These are phyloP conservation scores for Arthrobotrys conoides DNA, from an alignment of 2,329 filamentous ascomycete species.

Conservation along the genomic window DNA sequence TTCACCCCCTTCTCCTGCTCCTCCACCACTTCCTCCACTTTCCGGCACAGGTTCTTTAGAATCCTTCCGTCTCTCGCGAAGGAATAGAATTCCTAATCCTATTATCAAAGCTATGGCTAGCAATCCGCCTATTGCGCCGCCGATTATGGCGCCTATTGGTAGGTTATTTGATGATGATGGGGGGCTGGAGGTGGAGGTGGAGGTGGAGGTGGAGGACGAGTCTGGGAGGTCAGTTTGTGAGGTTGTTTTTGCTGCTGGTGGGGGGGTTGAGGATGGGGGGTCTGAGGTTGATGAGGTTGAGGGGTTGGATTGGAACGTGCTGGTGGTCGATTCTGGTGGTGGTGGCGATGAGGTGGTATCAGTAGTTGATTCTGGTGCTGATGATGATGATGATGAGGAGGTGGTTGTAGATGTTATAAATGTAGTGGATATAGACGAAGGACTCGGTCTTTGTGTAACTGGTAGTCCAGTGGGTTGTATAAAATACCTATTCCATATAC, in stretches of 20 bases:
- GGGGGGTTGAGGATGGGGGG: too few relatives aligned
- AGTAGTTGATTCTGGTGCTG: too few relatives aligned
- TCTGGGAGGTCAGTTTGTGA: background rate
- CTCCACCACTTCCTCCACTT: too few relatives aligned
- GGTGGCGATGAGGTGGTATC: too few relatives aligned
- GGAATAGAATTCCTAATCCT: background rate
- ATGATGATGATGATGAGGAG: too few relatives aligned
- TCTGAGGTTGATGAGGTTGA: too few relatives aligned
- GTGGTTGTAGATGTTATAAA: background rate
- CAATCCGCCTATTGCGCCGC: conserved; percentile 15
- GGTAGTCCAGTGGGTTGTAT: too few relatives aligned
- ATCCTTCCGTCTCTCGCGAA: conserved; percentile 9
- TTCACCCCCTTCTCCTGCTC: background rate
- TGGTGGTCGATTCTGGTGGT: background rate
- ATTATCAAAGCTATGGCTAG: conserved; percentile 14
- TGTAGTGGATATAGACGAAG: background rate
- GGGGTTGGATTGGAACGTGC: too few relatives aligned
- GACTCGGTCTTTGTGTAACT: background rate
- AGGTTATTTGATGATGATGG: background rate
- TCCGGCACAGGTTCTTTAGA: too few relatives aligned
- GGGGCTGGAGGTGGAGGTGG: too few relatives aligned
- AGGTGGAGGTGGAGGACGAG: too few relatives aligned
- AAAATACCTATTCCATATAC: too few relatives aligned
- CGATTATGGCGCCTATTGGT: conserved; percentile 12
- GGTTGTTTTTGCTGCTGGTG: background rate